Evolutionary conservation across 768 basidiomycete genomes (phyloP), one percentile per base, ranked within the genome.

Genomic region (Macrolepiota dolichaula): DNA sequence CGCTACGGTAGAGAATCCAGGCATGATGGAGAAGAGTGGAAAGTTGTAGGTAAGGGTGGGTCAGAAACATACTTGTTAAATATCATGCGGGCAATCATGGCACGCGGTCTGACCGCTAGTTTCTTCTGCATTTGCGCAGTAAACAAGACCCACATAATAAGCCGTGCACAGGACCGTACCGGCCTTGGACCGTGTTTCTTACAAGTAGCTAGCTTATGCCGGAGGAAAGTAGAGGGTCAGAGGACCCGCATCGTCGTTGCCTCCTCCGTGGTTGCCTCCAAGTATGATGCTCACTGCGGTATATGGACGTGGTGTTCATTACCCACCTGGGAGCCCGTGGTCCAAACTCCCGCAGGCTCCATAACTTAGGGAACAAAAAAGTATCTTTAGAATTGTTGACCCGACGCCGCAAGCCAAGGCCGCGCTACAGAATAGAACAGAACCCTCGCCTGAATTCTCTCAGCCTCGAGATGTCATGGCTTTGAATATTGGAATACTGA

Each of bases 1-100:
- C 19, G 71, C 72, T 32, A 73, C 63, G 19, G 73, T 69, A 36
- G 77, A 71, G 19, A 75, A 68, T 44, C 78, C 75, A 60, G 74
- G 67, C 74, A 75, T 73, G 65, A 62, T 56, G 59, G 67, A 10
- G 19, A 36, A 56, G 50, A 19, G 40, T 44, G 42, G 57, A 53
- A 61, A 22, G 42, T 13, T 49, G 57, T n/a, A 19, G 47, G 46
- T 42, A 36, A 57, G 32, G 36, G 44, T 36, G 35, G 42, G 35
- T 19, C 55, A 54, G 32, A 53, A 40, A 32, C 29, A 53, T 44
- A 44, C 15, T 32, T 40, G 27, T 44, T 44, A 44, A 49, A 27
- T 27, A 49, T 49, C 47, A 22, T 12, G 19, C 12, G 47, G 12
- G 47, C 12, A 49, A 49, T 49, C 22, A 25, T 49, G 9, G 47